phyloP scores from a whole-genome alignment of 805 yeast species.

The Metschnikowia corniflorae region DNA sequence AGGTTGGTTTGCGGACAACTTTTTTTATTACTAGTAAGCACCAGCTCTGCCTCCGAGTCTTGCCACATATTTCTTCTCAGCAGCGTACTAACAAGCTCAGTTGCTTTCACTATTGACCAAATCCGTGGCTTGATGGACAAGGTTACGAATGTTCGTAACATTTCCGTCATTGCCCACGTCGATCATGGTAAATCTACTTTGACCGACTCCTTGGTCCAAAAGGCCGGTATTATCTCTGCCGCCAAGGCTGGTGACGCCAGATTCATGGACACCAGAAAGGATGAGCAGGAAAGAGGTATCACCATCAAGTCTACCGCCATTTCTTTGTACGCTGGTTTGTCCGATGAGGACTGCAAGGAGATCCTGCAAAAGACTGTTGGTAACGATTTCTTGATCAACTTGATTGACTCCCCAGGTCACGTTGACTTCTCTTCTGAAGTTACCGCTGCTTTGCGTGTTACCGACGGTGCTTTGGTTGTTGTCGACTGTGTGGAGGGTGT shows the following conservation, averaged over 20 bases:
- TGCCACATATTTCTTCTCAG: no score
- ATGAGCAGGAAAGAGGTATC: constrained; percentile 99
- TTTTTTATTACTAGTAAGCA: no score
- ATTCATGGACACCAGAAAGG: constrained; percentile 99
- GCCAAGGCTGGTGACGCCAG: constrained; percentile 99
- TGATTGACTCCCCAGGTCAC: constrained; percentile 99
- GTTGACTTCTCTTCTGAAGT: constrained; percentile 99
- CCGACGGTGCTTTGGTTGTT: constrained; percentile 99
- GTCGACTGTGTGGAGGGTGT: constrained; percentile 99
- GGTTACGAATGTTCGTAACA: constrained; percentile 99
- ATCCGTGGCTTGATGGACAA: constrained; percentile 99
- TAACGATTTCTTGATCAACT: constrained; percentile 92
- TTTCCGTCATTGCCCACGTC: constrained; percentile 99
- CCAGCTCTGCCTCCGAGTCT: no score
- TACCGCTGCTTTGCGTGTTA: constrained; percentile 99
- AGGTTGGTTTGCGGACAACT: neutral
- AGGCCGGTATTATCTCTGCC: constrained; percentile 99
- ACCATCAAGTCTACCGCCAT: constrained; percentile 99
- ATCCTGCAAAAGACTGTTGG: constrained; percentile 92
- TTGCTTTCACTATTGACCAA: constrained; percentile 63
- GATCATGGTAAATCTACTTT: constrained; percentile 99
- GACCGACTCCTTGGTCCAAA: constrained; percentile 98
- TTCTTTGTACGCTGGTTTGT: constrained; percentile 87
- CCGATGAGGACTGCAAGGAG: constrained; percentile 79
- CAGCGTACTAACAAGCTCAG: no score